Percentiles rank a stretch among this genome's conserved stretches.
These are phyloP conservation scores for Albizia julibrissin DNA, from an alignment of 306 rosid species.

Conservation along the genomic window DNA sequence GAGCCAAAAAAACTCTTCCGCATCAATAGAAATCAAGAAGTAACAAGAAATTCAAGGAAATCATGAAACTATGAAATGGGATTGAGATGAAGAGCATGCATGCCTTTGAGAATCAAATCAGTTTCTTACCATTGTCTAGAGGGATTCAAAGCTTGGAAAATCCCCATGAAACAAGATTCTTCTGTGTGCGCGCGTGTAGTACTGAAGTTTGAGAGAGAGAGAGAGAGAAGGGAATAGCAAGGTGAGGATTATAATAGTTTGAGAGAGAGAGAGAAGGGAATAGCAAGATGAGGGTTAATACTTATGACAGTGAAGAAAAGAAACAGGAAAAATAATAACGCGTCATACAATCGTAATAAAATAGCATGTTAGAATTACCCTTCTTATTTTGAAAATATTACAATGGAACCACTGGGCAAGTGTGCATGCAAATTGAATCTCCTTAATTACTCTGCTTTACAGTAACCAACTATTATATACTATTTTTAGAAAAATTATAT, in stretches of 20 bases:
- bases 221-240: not conserved
- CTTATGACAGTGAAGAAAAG: constrained; percentile 14
- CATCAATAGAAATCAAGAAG: not conserved
- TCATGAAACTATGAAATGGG: not conserved
- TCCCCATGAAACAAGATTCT: constrained; percentile 36
- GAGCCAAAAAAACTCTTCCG: not conserved
- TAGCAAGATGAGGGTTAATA: not conserved
- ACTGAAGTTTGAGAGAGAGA: constrained; percentile 15
- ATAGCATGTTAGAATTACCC: constrained; percentile 32
- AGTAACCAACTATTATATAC: too few relatives aligned
- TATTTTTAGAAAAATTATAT: too few relatives aligned
- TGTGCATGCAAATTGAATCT: not conserved
- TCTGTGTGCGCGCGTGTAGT: constrained; percentile 10
- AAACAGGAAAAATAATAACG: not conserved
- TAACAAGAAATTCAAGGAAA: not conserved
- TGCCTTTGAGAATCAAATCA: constrained; percentile 22
- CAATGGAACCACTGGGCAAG: constrained; percentile 37
- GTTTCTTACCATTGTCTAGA: constrained; percentile 48
- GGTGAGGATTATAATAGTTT: not conserved
- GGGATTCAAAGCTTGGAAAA: constrained; percentile 39
- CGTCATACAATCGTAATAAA: constrained; percentile 19
- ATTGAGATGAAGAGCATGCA: constrained; percentile 1
- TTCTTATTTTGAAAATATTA: constrained; percentile 42
- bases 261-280: not conserved
- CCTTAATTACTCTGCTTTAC: not conserved